Evolutionary conservation across 2,329 filamentous ascomycete species (phyloP).

Genomic region (Sarocladium strictum): DNA sequence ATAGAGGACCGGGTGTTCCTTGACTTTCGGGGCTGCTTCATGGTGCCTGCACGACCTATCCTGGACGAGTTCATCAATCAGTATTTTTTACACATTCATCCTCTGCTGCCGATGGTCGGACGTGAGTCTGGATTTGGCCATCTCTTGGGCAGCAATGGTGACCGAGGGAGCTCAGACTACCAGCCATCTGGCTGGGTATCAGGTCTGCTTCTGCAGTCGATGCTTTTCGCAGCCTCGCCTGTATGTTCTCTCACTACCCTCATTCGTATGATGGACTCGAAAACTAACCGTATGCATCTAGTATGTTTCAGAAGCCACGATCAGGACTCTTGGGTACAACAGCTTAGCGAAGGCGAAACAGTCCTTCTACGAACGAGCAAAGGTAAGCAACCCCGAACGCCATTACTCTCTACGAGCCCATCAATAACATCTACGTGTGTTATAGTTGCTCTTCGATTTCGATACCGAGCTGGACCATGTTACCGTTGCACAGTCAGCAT

Average conservation of each 20-base stretch:
- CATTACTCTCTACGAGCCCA: too few relatives aligned
- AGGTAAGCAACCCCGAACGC: not conserved
- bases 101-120: slow-evolving; percentile 19
- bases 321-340: not conserved
- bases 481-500: not conserved
- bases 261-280: not conserved
- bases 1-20: slow-evolving; percentile 19
- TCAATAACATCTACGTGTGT: too few relatives aligned
- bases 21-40: slow-evolving; percentile 19
- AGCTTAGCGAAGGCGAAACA: not conserved
- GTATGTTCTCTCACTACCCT: not conserved
- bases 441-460: not conserved
- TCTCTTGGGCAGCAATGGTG: not conserved
- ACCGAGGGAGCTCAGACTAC: not conserved
- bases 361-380: not conserved
- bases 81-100: slow-evolving; percentile 23
- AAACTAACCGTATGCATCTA: not conserved
- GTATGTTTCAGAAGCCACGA: not conserved
- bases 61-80: slow-evolving; percentile 22
- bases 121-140: not conserved
- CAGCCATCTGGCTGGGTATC: not conserved
- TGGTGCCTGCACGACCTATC: slow-evolving; percentile 16
- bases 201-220: not conserved
- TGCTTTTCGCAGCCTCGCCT: not conserved
- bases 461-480: not conserved